Conservation (phyloP, 2,329 filamentous ascomycete genomes). For the Corynespora cassiicola region DNA sequence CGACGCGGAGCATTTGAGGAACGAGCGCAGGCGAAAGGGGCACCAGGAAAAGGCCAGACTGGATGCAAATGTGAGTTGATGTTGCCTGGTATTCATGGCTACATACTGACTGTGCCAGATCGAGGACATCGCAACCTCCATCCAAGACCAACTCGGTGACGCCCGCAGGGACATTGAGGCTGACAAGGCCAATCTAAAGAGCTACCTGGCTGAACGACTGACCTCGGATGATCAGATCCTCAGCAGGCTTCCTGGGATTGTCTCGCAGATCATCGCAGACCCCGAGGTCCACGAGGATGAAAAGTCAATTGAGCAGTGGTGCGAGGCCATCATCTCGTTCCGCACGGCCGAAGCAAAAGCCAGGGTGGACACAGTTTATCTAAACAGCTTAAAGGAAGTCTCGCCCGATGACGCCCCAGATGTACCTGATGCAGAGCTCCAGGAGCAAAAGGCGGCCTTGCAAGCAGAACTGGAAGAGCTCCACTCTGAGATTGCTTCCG, state of each 20-base stretch:
- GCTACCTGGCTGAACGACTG: slow-evolving; percentile 59
- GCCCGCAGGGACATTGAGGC: slow-evolving; percentile 58
- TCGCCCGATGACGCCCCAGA: slow-evolving; percentile 11
- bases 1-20: slow-evolving; percentile 43
- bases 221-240: slow-evolving; percentile 71
- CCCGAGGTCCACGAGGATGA: slow-evolving; percentile 60
- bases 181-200: slow-evolving; percentile 54
- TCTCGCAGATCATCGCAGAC: slow-evolving; percentile 61
- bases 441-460: slow-evolving; percentile 59
- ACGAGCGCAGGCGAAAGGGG: slow-evolving; percentile 45
- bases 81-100: fast-evolving
- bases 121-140: slow-evolving; percentile 35
- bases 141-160: slow-evolving; percentile 43
- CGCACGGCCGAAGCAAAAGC: slow-evolving; percentile 50
- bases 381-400: slow-evolving; percentile 45
- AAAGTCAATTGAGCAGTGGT: slow-evolving; percentile 62
- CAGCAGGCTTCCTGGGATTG: slow-evolving; percentile 69
- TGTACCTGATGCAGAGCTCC: slow-evolving; percentile 50
- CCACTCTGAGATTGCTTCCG: slow-evolving; percentile 71
- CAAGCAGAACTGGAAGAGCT: slow-evolving; percentile 73
- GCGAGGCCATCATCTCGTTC: slow-evolving; percentile 51
- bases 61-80: slow-evolving; percentile 41
- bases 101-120: slow-evolving; percentile 21
- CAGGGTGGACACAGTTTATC: slow-evolving; percentile 60
- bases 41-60: slow-evolving; percentile 51